Conservation (phyloP, 1,284 basidiomycete genomes). For the Tremellales sp. region DNA sequence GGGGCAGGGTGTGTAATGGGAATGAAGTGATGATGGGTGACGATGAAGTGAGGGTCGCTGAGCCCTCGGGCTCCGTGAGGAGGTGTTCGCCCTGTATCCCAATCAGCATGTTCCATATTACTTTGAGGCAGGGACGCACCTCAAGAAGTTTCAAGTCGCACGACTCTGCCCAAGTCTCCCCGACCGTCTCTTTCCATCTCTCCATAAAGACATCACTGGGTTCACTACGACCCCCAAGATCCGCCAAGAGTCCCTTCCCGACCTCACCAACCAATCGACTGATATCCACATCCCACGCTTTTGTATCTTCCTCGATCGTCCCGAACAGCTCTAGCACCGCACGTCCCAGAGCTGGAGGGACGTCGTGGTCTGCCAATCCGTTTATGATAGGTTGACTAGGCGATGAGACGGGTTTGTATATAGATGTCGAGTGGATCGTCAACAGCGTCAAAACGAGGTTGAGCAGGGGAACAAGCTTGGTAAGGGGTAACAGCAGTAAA, state of each 20-base stretch:
- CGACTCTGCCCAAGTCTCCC: constrained; percentile 63
- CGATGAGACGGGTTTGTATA: constrained; percentile 38
- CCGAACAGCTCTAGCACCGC: constrained; percentile 81
- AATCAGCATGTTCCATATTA: not conserved
- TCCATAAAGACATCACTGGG: constrained; percentile 56
- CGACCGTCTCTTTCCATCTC: constrained; percentile 66
- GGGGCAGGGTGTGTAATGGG: constrained; percentile 65
- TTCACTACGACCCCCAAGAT: constrained; percentile 48
- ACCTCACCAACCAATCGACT: constrained; percentile 33
- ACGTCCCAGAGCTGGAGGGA: constrained; percentile 57
- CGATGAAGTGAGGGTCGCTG: constrained; percentile 17
- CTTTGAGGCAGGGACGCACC: constrained; percentile 51
- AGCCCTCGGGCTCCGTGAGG: constrained; percentile 19
- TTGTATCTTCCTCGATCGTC: constrained; percentile 42
- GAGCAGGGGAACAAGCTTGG: constrained; percentile 65
- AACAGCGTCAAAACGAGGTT: constrained; percentile 66
- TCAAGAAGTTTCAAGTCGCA: constrained; percentile 62
- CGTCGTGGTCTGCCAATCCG: constrained; percentile 58
- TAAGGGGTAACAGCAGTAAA: constrained; percentile 55
- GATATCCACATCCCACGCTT: constrained; percentile 32
- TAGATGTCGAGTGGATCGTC: constrained; percentile 28
- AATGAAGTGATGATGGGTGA: constrained; percentile 58
- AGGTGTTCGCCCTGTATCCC: constrained; percentile 66
- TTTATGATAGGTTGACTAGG: constrained; percentile 53
- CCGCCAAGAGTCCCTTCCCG: constrained; percentile 61